Evolutionary conservation across 2,329 filamentous ascomycete genomes (phyloP), one percentile per base, ranked within the genome.

Genomic region (Colletotrichum coccodes): DNA sequence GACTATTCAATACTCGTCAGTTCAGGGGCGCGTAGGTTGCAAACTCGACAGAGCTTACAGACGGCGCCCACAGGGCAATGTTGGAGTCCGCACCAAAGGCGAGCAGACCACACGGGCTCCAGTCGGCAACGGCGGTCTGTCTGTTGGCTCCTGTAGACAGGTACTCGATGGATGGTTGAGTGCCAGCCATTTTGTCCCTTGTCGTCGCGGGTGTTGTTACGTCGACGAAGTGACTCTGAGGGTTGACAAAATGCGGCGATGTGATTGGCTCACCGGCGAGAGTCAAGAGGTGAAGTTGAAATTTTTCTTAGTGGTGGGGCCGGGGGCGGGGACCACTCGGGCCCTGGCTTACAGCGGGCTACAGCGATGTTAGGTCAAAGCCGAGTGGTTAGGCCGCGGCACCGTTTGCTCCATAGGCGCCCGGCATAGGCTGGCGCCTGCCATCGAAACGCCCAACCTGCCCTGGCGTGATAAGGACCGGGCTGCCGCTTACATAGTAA

Each of bases 1-100:
- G 70, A 71, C 68, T 71, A 28, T 7, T 28, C 11, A n/a, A 8
- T 26, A 2, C 6, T 16, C 18, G 14, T 70, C 44, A 70, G 63
- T 18, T 18, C 18, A 34, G 16, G 1, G 36, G 21, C 3, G 18
- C 12, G 11, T 32, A 6, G 23, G 11, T 18, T 47, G 6, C 26
- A 50, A 14, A 12, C 36, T 6, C 21, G 18, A 32, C 16, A 7
- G 23, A 30, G 46, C 70, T 65, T 60, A 71, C 70, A 53, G 60
- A 65, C 64, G 94, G 94, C 77, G 90, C 85, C 96, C 96, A 99
- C 46, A 98, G 78, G 49, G 94, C 95, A 74, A 99, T 87, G 81
- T 96, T 96, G 73, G 91, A 90, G 80, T 97, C 94, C 9, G 95
- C 92, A 36, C 96, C 96, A 82, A 94, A 99, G 34, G 94, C 96